Percentiles rank a stretch among this genome's conserved stretches.
Evolutionary conservation across 1,139 yeast genomes (phyloP).

Genomic region (Geotrichum citri-aurantii): DNA sequence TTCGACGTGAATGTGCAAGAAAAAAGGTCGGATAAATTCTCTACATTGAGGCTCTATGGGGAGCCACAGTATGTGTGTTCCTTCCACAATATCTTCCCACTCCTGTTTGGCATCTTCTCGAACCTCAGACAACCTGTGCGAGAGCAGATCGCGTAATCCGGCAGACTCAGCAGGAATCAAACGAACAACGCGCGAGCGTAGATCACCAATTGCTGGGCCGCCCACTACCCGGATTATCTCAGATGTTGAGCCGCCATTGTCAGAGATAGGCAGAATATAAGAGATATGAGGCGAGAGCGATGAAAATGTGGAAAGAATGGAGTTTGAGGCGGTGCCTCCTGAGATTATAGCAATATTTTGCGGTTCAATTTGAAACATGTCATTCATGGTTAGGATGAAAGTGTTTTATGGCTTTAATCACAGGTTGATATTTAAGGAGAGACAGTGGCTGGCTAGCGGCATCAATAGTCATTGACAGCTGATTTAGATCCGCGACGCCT

Average conservation of each 20-base stretch:
- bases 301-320: constrained; percentile 48
- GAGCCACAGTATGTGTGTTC: constrained; percentile 66
- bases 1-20: constrained; percentile 74
- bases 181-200: constrained; percentile 73
- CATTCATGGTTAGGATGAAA: neutral
- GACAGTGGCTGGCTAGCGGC: neutral
- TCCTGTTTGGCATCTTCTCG: constrained; percentile 52
- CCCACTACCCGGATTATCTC: constrained; percentile 86
- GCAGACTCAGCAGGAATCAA: constrained; percentile 49
- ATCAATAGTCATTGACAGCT: neutral
- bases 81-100: constrained; percentile 78
- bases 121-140: constrained; percentile 56
- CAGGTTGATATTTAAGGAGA: too few species aligned
- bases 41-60: constrained; percentile 56
- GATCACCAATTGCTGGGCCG: constrained; percentile 94
- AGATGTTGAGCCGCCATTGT: constrained; percentile 93
- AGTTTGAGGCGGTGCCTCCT: constrained; percentile 76
- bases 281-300: constrained; percentile 42
- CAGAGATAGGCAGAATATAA: constrained; percentile 78
- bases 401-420: too few species aligned
- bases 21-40: constrained; percentile 70
- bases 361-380: neutral
- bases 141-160: constrained; percentile 42
- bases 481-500: neutral
- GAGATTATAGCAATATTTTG: constrained; percentile 40